phyloP scores from a whole-genome alignment of 2,329 filamentous ascomycete genomes.

The Karstenula rhodostoma region DNA sequence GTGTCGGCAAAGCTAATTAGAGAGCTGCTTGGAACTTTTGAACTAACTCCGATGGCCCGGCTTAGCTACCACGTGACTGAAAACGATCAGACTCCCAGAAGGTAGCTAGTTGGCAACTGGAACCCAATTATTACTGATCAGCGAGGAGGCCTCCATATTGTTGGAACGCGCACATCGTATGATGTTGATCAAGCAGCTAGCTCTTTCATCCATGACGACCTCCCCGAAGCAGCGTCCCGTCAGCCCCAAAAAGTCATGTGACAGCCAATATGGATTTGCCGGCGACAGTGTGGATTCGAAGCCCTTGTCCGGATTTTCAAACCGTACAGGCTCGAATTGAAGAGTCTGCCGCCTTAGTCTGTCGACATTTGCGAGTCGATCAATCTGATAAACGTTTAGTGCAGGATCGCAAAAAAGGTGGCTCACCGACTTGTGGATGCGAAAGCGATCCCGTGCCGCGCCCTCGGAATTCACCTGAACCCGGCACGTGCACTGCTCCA shows the following conservation, averaged over 20 bases:
- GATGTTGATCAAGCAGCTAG: not conserved
- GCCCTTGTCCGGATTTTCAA: not conserved
- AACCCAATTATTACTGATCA: not conserved
- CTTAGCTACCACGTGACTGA: too few species aligned
- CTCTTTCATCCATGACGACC: not conserved
- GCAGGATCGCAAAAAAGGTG: not conserved
- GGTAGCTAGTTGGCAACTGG: not conserved
- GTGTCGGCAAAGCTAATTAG: too few species aligned
- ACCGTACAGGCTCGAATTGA: not conserved
- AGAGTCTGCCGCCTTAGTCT: not conserved
- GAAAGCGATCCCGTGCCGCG: slow-evolving; percentile 8
- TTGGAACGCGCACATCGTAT: not conserved
- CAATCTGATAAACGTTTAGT: slow-evolving; percentile 5
- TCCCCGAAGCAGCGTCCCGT: not conserved
- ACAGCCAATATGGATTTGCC: not conserved
- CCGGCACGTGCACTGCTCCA: not conserved
- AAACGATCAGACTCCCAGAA: too few species aligned
- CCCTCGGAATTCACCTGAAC: not conserved
- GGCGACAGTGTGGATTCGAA: not conserved
- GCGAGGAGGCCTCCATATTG: not conserved
- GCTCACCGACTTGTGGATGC: not conserved
- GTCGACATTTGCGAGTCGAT: not conserved
- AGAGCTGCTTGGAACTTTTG: too few species aligned
- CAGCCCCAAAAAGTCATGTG: not conserved
- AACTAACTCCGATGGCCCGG: too few species aligned